Percentiles rank a stretch among this genome's conserved stretches.
These are phyloP conservation scores for Sporisorium sorghi DNA, from an alignment of 1,284 basidiomycete genomes.

Conservation along the genomic window DNA sequence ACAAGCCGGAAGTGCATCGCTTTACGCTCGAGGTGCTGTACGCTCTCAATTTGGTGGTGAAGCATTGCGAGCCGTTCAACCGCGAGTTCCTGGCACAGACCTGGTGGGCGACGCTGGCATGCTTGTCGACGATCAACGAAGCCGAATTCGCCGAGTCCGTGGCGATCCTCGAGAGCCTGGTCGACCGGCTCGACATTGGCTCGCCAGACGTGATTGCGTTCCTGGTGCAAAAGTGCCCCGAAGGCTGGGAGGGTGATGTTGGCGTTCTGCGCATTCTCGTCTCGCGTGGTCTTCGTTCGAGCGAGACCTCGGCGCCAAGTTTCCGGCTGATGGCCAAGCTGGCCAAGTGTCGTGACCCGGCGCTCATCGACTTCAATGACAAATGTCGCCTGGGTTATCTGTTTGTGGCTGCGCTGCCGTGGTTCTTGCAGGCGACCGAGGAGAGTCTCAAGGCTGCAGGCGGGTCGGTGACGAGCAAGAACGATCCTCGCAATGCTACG, in stretches of 20 bases:
- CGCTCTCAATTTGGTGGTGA: constrained; percentile 80
- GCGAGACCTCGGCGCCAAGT: constrained; percentile 77
- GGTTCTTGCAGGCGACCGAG: constrained; percentile 85
- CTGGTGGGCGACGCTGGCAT: constrained; percentile 87
- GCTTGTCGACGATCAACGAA: constrained; percentile 84
- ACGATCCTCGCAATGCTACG: constrained; percentile 29
- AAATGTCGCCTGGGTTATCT: constrained; percentile 79
- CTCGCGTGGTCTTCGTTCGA: constrained; percentile 83
- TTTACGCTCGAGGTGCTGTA: constrained; percentile 86
- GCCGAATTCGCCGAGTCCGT: constrained; percentile 81
- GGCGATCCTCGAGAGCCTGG: constrained; percentile 77
- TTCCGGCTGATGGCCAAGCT: constrained; percentile 79
- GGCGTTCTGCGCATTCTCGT: constrained; percentile 80
- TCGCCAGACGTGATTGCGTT: constrained; percentile 76
- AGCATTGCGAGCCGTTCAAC: constrained; percentile 75
- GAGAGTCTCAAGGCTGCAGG: constrained; percentile 43
- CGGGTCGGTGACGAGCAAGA: constrained; percentile 30
- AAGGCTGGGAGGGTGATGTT: constrained; percentile 78
- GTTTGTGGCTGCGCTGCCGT: constrained; percentile 86
- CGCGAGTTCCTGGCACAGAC: constrained; percentile 79
- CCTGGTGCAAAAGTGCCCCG: constrained; percentile 78
- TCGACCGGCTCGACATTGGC: constrained; percentile 81
- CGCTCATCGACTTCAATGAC: constrained; percentile 80
- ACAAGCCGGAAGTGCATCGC: constrained; percentile 78
- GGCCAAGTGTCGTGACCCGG: constrained; percentile 75